Evolutionary conservation across 192 early-diverging fungal species (phyloP).

Genomic region (Backusella psychrophila): DNA sequence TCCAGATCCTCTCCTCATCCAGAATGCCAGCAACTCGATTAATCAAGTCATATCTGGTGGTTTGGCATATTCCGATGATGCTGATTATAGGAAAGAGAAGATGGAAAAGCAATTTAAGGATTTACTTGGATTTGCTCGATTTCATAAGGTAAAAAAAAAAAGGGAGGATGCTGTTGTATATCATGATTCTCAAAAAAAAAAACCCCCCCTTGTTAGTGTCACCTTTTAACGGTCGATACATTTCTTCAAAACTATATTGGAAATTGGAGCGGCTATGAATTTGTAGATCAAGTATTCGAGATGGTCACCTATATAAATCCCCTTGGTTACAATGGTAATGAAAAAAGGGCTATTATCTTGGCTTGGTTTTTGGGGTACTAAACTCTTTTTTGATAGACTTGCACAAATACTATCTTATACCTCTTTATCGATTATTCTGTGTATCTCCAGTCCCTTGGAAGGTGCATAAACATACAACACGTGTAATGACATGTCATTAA

Average conservation of each 20-base stretch:
- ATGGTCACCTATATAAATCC: not conserved
- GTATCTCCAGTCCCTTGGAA: not conserved
- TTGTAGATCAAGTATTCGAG: not conserved
- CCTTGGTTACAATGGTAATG: not conserved
- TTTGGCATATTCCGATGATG: not conserved
- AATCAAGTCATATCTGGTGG: not conserved
- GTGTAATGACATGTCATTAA: too few species aligned
- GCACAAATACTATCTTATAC: not conserved
- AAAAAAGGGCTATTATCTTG: not conserved
- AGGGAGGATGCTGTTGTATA: not conserved
- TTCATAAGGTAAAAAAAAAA: not conserved
- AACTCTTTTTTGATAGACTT: not conserved
- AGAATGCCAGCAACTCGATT: not conserved
- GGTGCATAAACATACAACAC: not conserved
- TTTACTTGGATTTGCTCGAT: not conserved
- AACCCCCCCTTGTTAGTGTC: not conserved
- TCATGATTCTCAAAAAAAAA: not conserved
- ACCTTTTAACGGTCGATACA: not conserved
- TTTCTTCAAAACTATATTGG: not conserved
- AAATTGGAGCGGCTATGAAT: not conserved
- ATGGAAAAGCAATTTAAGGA: not conserved
- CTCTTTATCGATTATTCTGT: not conserved
- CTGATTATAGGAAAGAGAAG: not conserved
- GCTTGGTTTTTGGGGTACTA: not conserved
- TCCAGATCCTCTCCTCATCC: not conserved